These are phyloP conservation scores for Chaetomidium leptoderma DNA, from an alignment of 495 filamentous ascomycete genomes.

Conservation along the genomic window DNA sequence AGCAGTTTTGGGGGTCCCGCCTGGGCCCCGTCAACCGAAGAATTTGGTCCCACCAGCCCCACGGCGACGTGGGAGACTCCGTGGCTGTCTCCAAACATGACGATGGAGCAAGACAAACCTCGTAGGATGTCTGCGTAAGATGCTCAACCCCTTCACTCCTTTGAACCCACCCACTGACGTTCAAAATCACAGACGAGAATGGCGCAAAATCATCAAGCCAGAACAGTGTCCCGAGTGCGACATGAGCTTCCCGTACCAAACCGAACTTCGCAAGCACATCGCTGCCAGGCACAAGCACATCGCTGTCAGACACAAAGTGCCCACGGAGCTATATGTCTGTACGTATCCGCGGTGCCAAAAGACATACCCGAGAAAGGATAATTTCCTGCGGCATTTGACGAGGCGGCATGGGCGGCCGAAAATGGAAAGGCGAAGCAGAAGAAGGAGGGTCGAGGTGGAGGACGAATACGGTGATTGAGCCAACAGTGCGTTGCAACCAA, in stretches of 20 bases:
- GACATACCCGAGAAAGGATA: neutral
- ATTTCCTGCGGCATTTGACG: conserved; percentile 1
- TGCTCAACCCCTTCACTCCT: neutral
- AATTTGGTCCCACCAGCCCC: neutral
- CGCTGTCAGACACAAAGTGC: neutral
- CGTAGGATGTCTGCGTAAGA: neutral
- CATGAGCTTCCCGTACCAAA: neutral
- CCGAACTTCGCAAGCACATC: conserved; percentile 8
- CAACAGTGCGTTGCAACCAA: neutral
- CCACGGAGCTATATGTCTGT: neutral
- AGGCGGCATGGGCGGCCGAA: too few species aligned
- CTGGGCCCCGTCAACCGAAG: neutral
- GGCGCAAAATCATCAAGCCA: conserved; percentile 1
- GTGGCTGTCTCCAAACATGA: too few species aligned
- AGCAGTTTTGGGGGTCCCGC: neutral
- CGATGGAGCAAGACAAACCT: neutral
- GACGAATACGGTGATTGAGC: neutral
- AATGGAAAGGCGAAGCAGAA: neutral
- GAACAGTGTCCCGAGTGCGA: conserved; percentile 6
- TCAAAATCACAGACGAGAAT: conserved; percentile 3
- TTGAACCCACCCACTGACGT: too few species aligned
- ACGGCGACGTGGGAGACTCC: too few species aligned
- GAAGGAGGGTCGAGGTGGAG: neutral
- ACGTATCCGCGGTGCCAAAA: neutral
- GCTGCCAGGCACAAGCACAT: neutral